Conservation (phyloP, 1,284 basidiomycete species). For the Apiotrichum sp. region DNA sequence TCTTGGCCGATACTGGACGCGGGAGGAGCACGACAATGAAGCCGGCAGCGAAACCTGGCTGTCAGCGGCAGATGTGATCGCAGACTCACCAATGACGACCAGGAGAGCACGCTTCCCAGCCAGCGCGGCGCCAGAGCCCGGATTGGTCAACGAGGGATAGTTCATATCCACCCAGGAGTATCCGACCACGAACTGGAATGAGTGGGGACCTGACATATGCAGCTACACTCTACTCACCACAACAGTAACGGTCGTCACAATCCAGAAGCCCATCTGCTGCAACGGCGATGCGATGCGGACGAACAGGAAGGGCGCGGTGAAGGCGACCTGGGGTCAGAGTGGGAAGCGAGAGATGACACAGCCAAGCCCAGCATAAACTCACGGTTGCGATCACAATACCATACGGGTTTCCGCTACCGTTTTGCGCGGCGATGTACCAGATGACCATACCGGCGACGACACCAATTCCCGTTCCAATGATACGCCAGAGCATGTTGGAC, state of each 20-base stretch:
- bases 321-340: slow-evolving; percentile 44
- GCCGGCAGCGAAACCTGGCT: slow-evolving; percentile 34
- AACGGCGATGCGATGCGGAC: slow-evolving; percentile 53
- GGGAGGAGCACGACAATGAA: slow-evolving; percentile 44
- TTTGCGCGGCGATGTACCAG: slow-evolving; percentile 54
- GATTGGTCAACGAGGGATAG: slow-evolving; percentile 49
- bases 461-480: slow-evolving; percentile 52
- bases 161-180: slow-evolving; percentile 62
- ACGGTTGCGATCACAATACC: slow-evolving; percentile 55
- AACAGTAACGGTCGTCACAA: slow-evolving; percentile 44
- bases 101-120: slow-evolving; percentile 53
- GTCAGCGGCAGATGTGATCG: not conserved
- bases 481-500: slow-evolving; percentile 51
- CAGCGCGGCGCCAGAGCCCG: slow-evolving; percentile 55
- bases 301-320: slow-evolving; percentile 55
- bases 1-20: slow-evolving; percentile 36
- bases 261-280: slow-evolving; percentile 40
- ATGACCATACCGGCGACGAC: slow-evolving; percentile 53
- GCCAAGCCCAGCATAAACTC: slow-evolving; percentile 37
- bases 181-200: slow-evolving; percentile 49
- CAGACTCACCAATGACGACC: slow-evolving; percentile 42
- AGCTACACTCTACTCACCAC: slow-evolving; percentile 16
- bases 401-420: slow-evolving; percentile 55
- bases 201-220: not conserved
- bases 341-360: not conserved